phyloP scores from a whole-genome alignment of 1,284 basidiomycete genomes.

The Apiotrichum sp. region DNA sequence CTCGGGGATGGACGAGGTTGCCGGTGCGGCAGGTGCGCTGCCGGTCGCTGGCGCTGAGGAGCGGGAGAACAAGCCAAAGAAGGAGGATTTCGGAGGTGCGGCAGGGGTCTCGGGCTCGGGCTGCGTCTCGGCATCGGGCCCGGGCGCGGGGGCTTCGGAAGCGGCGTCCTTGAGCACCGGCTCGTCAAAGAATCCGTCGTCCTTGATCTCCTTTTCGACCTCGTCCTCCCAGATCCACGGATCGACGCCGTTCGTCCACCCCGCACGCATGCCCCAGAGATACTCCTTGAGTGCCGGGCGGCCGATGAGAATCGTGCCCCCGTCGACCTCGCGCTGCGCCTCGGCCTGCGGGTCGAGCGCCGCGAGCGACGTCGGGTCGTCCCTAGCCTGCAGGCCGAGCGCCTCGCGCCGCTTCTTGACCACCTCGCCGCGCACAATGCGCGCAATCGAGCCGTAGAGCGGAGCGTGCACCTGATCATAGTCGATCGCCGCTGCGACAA shows the following conservation, averaged over 20 bases:
- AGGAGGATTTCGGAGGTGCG: conserved; percentile 7
- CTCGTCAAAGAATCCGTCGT: conserved; percentile 75
- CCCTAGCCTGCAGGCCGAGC: conserved; percentile 58
- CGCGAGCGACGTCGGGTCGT: conserved; percentile 52
- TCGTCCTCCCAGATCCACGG: conserved; percentile 68
- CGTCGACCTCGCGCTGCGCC: conserved; percentile 62
- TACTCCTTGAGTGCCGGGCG: conserved; percentile 92
- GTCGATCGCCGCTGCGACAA: conserved; percentile 90
- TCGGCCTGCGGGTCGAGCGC: conserved; percentile 56
- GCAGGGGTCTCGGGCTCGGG: conserved; percentile 10
- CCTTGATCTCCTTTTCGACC: conserved; percentile 61
- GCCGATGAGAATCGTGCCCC: conserved; percentile 82
- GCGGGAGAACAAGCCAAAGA: conserved; percentile 31
- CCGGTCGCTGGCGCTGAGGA: conserved; percentile 13
- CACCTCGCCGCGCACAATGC: conserved; percentile 51
- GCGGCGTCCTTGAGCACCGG: conserved; percentile 18
- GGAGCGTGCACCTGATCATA: conserved; percentile 78
- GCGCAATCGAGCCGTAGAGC: conserved; percentile 71
- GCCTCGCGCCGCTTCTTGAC: conserved; percentile 51
- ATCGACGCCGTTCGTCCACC: conserved; percentile 73
- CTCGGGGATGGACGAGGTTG: conserved; percentile 33
- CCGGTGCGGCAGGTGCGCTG: conserved; percentile 5
- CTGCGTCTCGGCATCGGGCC: conserved; percentile 7
- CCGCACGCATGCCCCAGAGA: conserved; percentile 73
- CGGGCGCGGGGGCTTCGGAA: not conserved